These are phyloP conservation scores for Russula virescens DNA, from an alignment of 768 basidiomycete genomes.

Conservation along the genomic window DNA sequence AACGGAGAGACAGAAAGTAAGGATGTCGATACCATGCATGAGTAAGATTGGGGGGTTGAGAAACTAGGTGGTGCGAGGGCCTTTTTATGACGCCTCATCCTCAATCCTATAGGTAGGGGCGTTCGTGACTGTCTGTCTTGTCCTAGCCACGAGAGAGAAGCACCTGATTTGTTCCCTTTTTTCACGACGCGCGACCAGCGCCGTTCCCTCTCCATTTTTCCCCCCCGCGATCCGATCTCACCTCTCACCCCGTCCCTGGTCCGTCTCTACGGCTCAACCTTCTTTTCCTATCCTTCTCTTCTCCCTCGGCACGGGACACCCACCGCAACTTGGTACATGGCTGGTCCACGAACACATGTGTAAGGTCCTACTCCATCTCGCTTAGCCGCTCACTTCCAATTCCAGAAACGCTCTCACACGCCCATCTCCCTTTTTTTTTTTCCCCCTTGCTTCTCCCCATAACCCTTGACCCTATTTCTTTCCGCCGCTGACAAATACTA, in stretches of 20 bases:
- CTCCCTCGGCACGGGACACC: neutral
- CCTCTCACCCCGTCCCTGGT: slow-evolving; percentile 26
- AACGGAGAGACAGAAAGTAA: too few species aligned
- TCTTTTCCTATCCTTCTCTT: neutral
- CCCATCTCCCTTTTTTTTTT: slow-evolving; percentile 15
- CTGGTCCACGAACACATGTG: neutral
- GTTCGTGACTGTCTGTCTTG: neutral
- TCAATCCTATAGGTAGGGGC: too few species aligned
- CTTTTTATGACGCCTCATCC: too few species aligned
- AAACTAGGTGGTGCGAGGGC: too few species aligned
- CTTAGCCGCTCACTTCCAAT: slow-evolving; percentile 19
- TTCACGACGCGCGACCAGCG: slow-evolving; percentile 13
- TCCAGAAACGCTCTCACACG: slow-evolving; percentile 23
- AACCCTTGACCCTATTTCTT: too few species aligned
- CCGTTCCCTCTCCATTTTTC: too few species aligned
- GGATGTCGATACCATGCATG: too few species aligned
- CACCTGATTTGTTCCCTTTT: too few species aligned
- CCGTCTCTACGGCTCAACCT: slow-evolving; percentile 2
- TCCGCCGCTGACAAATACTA: too few species aligned
- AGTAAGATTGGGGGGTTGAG: too few species aligned
- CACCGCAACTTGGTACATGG: neutral
- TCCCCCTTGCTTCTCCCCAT: slow-evolving; percentile 2
- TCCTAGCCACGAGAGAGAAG: too few species aligned
- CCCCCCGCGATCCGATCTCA: too few species aligned
- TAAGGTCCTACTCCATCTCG: slow-evolving; percentile 12